Evolutionary conservation across 352 stramenopile genomes (phyloP).

Genomic region (Blastocystis sp.): DNA sequence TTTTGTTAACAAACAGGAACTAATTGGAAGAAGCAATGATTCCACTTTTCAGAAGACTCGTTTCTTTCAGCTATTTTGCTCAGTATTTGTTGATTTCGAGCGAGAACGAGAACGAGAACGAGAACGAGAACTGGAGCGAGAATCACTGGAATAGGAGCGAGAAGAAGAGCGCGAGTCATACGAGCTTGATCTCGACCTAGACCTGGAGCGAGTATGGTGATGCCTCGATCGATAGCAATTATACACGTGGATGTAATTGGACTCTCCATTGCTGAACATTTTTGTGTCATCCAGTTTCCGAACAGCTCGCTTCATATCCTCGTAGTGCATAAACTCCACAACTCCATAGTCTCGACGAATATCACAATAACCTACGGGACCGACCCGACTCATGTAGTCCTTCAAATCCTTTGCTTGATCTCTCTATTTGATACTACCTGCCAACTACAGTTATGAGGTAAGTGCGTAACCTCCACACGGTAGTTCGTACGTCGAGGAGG

Average conservation of each 20-base stretch:
- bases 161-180: background rate
- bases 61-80: background rate
- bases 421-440: background rate
- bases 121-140: background rate
- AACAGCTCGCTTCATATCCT: constrained; percentile 29
- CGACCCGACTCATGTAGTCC: constrained; percentile 3
- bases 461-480: background rate
- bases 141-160: background rate
- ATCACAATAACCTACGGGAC: background rate
- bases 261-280: background rate
- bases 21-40: background rate
- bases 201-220: background rate
- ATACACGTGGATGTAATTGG: background rate
- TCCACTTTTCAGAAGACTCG: background rate
- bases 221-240: background rate
- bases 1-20: constrained; percentile 19
- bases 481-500: background rate
- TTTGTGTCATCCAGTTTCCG: constrained; percentile 28
- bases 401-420: background rate
- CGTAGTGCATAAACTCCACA: constrained; percentile 16
- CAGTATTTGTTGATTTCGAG: background rate
- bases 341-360: constrained; percentile 12
- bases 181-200: background rate
- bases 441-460: constrained; percentile 25
- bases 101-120: background rate